Base-by-base conservation (phyloP, 768 basidiomycete species). In the Termitomyces sp. region DNA sequence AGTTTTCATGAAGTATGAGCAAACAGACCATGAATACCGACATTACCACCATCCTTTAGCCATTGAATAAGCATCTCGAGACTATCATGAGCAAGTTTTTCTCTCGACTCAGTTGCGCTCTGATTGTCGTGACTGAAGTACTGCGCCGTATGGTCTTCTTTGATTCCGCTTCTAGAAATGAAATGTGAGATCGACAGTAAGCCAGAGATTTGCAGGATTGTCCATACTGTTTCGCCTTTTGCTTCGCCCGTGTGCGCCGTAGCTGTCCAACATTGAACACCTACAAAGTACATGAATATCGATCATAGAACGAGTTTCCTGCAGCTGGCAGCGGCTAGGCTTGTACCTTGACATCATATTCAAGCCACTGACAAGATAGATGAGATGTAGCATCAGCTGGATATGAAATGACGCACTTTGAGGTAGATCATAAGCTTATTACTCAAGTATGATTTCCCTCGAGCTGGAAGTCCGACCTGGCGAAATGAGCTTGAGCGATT, bases 181-280 rank as follows among this genome's bases (percentile, higher is more conserved):
- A 38, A 44, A 45, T 46, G 34, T 43, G 34, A 64, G 53, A 40
- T 25, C 27, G 37, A 41, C 53, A 21, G 46, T 12, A 37, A 29
- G 49, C 46, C 16, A 50, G 27, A 5, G 48, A 8, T 51, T 9
- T 23, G 16, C 25, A 8, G 32, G 50, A 35, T 51, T 53, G 32
- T 31, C 66, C 79, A 56, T 59, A 92, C 89, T 86, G 82, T 65
- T 87, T 77, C n/a, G 87, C 89, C 69, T 81, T 84, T 67, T 90
- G 85, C 58, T 77, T 82, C 16, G 96, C 96, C 61, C 95, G 85
- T 1, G 89, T 89, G 29, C 95, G 84, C 56, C 95, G 83, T 23
- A 97, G 76, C 70, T 98, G 96, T 6, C 96, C 97, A 29, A 98
- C 97, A 68, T 99, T 98, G 79, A 98, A 98, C 5, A 98, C 97